These are phyloP conservation scores for Geosmithia flava DNA, from an alignment of 2,329 filamentous ascomycete species.

Conservation along the genomic window DNA sequence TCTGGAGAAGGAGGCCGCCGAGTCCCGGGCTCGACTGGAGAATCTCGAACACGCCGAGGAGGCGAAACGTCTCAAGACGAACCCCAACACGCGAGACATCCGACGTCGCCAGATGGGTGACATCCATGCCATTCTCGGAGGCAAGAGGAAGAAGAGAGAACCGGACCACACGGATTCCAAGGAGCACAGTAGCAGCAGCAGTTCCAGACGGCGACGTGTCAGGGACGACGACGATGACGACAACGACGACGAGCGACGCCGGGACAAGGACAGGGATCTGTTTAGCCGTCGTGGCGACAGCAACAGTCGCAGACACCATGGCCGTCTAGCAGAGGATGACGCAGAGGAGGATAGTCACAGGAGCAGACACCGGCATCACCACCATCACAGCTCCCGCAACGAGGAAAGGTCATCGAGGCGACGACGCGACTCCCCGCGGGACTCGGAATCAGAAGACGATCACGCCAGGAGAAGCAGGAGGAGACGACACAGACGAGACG, in stretches of 20 bases:
- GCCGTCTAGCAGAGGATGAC: constrained; percentile 7
- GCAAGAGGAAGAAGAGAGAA: constrained; percentile 11
- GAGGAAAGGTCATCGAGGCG: neutral
- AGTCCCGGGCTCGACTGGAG: constrained; percentile 60
- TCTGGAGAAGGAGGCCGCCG: constrained; percentile 70
- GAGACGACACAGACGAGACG: neutral
- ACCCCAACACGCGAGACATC: constrained; percentile 36
- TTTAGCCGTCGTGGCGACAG: constrained; percentile 1
- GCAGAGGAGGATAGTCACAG: neutral
- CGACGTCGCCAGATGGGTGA: constrained; percentile 46
- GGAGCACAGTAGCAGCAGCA: constrained; percentile 4
- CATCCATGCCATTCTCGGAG: constrained; percentile 45
- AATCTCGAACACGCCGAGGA: constrained; percentile 40
- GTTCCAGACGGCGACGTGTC: neutral
- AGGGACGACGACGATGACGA: neutral
- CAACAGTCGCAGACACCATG: constrained; percentile 9
- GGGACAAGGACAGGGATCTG: constrained; percentile 2
- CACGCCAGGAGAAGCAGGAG: neutral
- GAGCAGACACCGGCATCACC: neutral
- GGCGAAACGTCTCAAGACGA: constrained; percentile 27
- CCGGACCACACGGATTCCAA: constrained; percentile 1
- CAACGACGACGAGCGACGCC: neutral
- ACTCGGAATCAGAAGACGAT: neutral
- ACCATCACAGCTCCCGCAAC: neutral
- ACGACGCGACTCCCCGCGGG: neutral